These are phyloP conservation scores for Fonsecaea monophora DNA, from an alignment of 2,329 filamentous ascomycete species.

Conservation along the genomic window DNA sequence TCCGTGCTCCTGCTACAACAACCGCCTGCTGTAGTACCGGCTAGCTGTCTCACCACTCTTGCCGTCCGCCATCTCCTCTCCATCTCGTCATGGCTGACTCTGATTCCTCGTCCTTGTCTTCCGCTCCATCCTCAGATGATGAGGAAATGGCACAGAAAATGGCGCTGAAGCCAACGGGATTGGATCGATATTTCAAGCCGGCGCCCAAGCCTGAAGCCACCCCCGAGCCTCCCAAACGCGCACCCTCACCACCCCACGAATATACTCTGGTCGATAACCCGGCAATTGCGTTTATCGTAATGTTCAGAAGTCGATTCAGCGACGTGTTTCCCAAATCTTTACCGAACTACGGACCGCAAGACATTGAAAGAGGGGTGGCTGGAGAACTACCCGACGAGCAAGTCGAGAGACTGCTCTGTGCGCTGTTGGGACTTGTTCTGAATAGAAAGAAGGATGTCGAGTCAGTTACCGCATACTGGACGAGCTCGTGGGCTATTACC, in stretches of 20 bases:
- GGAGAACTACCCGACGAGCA: constrained; percentile 80
- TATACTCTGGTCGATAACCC: constrained; percentile 87
- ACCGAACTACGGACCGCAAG: constrained; percentile 90
- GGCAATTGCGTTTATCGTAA: constrained; percentile 97
- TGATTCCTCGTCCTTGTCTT: constrained; percentile 65
- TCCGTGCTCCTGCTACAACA: constrained; percentile 13
- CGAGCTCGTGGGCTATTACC: background rate
- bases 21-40: background rate
- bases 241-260: constrained; percentile 88
- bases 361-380: constrained; percentile 85
- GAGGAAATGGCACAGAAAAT: constrained; percentile 54
- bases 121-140: constrained; percentile 65
- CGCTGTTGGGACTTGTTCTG: constrained; percentile 82
- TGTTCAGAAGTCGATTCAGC: constrained; percentile 93
- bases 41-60: background rate
- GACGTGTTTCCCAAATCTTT: constrained; percentile 88
- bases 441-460: constrained; percentile 99
- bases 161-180: constrained; percentile 49
- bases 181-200: constrained; percentile 57
- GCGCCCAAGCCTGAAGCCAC: constrained; percentile 51
- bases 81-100: constrained; percentile 57
- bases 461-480: constrained; percentile 64
- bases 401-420: constrained; percentile 87
- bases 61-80: background rate
- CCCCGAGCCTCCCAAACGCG: constrained; percentile 76